Evolutionary conservation across 495 filamentous ascomycete genomes (phyloP).

Genomic region (Podospora sp.): DNA sequence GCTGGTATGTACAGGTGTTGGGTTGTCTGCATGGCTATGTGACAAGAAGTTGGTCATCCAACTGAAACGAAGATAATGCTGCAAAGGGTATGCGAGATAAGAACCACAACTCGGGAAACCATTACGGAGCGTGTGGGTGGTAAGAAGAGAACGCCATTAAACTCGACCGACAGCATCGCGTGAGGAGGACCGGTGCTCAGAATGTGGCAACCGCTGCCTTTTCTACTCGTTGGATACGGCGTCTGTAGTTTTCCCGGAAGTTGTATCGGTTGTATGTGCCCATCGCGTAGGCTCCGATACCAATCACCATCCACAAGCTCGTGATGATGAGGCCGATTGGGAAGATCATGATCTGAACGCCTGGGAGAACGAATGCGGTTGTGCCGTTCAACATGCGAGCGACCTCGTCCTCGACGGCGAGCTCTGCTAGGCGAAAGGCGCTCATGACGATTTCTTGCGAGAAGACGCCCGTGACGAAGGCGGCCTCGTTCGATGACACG

Average conservation of each 20-base stretch:
- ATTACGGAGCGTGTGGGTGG: background rate
- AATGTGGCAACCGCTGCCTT: conserved; percentile 42
- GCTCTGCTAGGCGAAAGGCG: conserved; percentile 43
- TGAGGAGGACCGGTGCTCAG: conserved; percentile 21
- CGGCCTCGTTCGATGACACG: conserved; percentile 65
- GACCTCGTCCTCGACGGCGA: conserved; percentile 42
- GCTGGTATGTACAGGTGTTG: conserved; percentile 11
- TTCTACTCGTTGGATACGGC: conserved; percentile 48
- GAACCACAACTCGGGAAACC: conserved; percentile 9
- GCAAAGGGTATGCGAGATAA: conserved; percentile 10
- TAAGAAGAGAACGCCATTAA: conserved; percentile 1
- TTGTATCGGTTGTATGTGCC: conserved; percentile 66
- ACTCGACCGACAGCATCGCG: background rate
- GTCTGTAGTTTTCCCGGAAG: conserved; percentile 63
- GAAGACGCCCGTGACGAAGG: conserved; percentile 71
- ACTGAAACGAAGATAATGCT: conserved; percentile 1
- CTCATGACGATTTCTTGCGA: conserved; percentile 51
- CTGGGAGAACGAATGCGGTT: conserved; percentile 65
- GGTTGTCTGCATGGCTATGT: conserved; percentile 6
- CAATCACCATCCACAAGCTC: conserved; percentile 59
- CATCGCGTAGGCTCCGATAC: conserved; percentile 57
- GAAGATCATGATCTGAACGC: conserved; percentile 66
- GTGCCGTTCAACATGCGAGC: conserved; percentile 41
- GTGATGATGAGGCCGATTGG: conserved; percentile 70
- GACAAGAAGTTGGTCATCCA: background rate